phyloP scores from a whole-genome alignment of 306 rosid species.

The Prunus persica region Prunus_persica_NCBIv2 NC_034009.1:17556001-17556500 shows the following conservation, averaged over 20 bases:
- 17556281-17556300: slow-evolving; percentile 56
- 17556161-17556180: neutral
- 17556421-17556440: neutral
- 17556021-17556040: neutral
- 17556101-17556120: neutral
- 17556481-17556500: neutral
- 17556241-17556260: neutral
- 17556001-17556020: neutral
- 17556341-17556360: slow-evolving; percentile 77
- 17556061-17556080: neutral
- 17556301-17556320: slow-evolving; percentile 97
- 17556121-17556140: neutral
- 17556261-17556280: neutral
- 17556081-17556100: neutral
- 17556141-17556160: neutral
- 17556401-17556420: slow-evolving; percentile 18
- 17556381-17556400: slow-evolving; percentile 95
- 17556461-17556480: neutral
- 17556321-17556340: slow-evolving; percentile 68
- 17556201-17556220: neutral
- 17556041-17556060: neutral
- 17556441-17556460: neutral
- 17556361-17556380: slow-evolving; percentile 94
- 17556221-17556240: neutral
- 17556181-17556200: neutral